phyloP scores from a whole-genome alignment of 306 rosid genomes.

The Acacia melanoxylon region DNA sequence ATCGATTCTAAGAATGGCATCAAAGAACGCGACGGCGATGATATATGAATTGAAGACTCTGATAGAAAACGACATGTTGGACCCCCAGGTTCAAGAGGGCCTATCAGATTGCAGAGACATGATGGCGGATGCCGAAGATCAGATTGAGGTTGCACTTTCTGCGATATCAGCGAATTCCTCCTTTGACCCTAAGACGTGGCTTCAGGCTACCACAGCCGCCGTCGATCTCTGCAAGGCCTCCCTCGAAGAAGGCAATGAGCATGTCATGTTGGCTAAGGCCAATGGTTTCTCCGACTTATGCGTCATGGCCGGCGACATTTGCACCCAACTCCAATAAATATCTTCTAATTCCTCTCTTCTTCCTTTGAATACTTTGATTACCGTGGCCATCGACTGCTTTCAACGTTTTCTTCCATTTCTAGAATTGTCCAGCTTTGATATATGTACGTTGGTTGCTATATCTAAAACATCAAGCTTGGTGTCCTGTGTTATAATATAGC shows the following conservation, averaged over 20 bases:
- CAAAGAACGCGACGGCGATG: slow-evolving; percentile 1
- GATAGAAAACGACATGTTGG: slow-evolving; percentile 15
- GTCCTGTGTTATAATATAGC: neutral
- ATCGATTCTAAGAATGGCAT: slow-evolving; percentile 25
- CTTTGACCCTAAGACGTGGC: slow-evolving; percentile 26
- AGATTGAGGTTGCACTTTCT: slow-evolving; percentile 32
- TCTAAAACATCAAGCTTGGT: neutral
- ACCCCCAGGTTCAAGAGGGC: slow-evolving; percentile 36
- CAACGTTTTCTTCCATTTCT: neutral
- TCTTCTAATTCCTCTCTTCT: neutral
- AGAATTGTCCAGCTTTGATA: neutral
- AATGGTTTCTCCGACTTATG: slow-evolving; percentile 31
- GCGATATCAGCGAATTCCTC: neutral
- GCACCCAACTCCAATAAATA: neutral
- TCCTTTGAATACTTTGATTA: neutral
- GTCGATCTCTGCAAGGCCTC: slow-evolving; percentile 38
- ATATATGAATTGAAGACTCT: neutral
- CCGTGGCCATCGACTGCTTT: neutral
- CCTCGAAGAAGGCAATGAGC: slow-evolving; percentile 33
- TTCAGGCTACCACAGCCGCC: slow-evolving; percentile 39
- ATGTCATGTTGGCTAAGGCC: neutral
- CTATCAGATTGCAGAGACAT: slow-evolving; percentile 43
- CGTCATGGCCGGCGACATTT: slow-evolving; percentile 28
- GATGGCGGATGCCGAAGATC: slow-evolving; percentile 30
- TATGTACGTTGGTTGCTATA: neutral